Conservation (phyloP, 345 rosid genomes). For the Gossypium thurberi region DNA sequence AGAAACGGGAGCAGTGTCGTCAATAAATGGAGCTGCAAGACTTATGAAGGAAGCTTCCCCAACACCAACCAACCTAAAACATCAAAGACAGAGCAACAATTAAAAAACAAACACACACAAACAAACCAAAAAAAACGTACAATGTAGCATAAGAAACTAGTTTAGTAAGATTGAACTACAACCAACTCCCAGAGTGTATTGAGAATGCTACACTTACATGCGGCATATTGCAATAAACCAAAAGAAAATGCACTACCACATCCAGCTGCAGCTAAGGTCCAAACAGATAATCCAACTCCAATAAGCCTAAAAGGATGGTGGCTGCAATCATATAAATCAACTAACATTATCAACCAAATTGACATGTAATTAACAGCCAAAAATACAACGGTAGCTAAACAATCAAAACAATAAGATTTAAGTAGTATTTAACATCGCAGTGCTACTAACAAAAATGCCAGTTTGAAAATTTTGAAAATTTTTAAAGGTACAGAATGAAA, state of each 20-base stretch:
- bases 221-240: constrained; percentile 80
- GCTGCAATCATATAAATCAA: constrained; percentile 35
- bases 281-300: constrained; percentile 82
- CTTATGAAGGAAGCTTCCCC: constrained; percentile 98
- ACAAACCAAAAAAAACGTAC: background rate
- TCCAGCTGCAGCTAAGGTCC: constrained; percentile 77
- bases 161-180: background rate
- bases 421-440: background rate
- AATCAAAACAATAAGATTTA: background rate
- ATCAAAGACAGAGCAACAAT: background rate
- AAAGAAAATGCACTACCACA: constrained; percentile 74
- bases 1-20: constrained; percentile 74
- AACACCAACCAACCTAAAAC: constrained; percentile 83
- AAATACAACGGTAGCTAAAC: background rate
- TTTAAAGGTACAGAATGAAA: background rate
- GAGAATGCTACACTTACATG: constrained; percentile 44
- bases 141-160: constrained; percentile 2
- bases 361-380: background rate
- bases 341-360: constrained; percentile 2
- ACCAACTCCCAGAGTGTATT: background rate
- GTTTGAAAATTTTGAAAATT: background rate
- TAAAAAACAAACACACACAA: background rate
- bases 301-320: constrained; percentile 79
- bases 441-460: background rate
- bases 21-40: constrained; percentile 96